Evolutionary conservation across 2,329 filamentous ascomycete species (phyloP), one percentile per base, ranked within the genome.

Genomic region (Cordyceps sp.): DNA sequence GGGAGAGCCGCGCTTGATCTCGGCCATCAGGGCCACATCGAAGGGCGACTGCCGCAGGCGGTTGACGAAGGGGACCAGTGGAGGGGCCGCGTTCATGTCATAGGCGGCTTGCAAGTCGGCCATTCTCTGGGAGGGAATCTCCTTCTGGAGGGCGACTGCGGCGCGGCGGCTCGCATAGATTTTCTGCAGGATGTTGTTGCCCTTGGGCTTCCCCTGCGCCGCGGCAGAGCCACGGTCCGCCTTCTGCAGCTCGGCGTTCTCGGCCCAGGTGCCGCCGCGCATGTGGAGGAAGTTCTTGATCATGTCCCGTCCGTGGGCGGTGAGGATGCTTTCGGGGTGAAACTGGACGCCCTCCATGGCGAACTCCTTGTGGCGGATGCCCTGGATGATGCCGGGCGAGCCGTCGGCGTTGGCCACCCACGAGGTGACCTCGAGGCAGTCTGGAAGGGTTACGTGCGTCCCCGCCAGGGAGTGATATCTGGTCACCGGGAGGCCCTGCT

Each of bases 271-370:
- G 17, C 90, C 90, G 15, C 84, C 82, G 44, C 78, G 81, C 67
- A 93, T 77, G 36, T 66, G 68, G 37, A 98, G 59, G 53, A 98
- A 98, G 55, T 96, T 98, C 48, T 74, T 77, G 50, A 98, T 72
- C 82, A 98, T 94, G 23, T 69, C 59, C 23, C 86, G 76, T 4
- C 92, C 90, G 36, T 90, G 74, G 29, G 80, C 84, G 0, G 88
- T 94, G 32, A 98, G 61, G 36, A 98, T 98, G 52, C 88, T 96
- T 57, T 98, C 90, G 0, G 90, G 90, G 45, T 98, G 90, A 45
- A 96, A 98, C 50, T 98, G 90, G 13, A 98, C 90, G 26, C 86
- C 90, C 54, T 98, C 90, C n/a, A 96, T 67, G 2, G 82, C 70
- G 46, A 78, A 80, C 48, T 90, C 72, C 60, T 88, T 93, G 62